phyloP scores from a whole-genome alignment of 2,329 filamentous ascomycete species.

The Scorias spongiosa region DNA sequence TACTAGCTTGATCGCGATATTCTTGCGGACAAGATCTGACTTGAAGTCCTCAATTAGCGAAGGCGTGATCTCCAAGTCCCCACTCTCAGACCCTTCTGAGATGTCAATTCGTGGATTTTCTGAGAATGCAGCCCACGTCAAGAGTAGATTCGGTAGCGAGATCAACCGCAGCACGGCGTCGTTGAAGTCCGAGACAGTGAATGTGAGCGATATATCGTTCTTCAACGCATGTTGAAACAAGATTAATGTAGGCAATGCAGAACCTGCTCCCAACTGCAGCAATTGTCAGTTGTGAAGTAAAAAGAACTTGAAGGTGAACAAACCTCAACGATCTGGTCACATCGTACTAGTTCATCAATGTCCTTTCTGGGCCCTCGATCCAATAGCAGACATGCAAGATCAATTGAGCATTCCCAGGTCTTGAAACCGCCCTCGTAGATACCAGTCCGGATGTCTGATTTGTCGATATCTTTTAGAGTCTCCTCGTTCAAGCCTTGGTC shows the following conservation, averaged over 20 bases:
- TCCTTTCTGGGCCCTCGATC: slow-evolving; percentile 34
- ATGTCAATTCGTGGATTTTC: slow-evolving; percentile 3
- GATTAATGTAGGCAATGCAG: slow-evolving; percentile 56
- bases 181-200: slow-evolving; percentile 69
- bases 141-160: slow-evolving; percentile 62
- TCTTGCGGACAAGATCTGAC: slow-evolving; percentile 32
- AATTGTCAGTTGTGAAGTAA: not conserved
- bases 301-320: not conserved
- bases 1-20: slow-evolving; percentile 48
- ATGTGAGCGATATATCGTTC: slow-evolving; percentile 36
- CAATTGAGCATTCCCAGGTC: slow-evolving; percentile 76
- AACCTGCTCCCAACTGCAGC: slow-evolving; percentile 58
- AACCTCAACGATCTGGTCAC: slow-evolving; percentile 35
- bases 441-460: slow-evolving; percentile 63
- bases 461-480: slow-evolving; percentile 47
- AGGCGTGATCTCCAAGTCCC: slow-evolving; percentile 49
- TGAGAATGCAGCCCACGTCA: slow-evolving; percentile 40
- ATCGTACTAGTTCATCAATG: slow-evolving; percentile 33
- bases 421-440: slow-evolving; percentile 82
- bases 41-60: slow-evolving; percentile 45
- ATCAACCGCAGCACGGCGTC: slow-evolving; percentile 61
- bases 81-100: slow-evolving; percentile 12
- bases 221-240: slow-evolving; percentile 48
- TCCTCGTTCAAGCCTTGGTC: slow-evolving; percentile 27
- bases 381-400: slow-evolving; percentile 52